phyloP scores from a whole-genome alignment of 306 rosid genomes.

The Geum urbanum region DNA sequence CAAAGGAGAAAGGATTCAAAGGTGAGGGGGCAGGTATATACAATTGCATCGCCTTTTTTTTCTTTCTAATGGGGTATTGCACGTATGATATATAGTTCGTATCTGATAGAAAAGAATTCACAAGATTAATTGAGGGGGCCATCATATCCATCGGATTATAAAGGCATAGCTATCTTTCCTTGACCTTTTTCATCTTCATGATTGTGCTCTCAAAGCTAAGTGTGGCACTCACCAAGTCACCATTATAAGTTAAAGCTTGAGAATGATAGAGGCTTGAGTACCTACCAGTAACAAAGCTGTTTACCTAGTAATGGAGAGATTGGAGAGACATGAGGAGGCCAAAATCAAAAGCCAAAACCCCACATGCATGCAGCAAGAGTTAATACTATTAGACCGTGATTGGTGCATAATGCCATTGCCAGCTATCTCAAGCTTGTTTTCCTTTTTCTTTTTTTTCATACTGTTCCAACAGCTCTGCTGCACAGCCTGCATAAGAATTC shows the following conservation, averaged over 20 bases:
- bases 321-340: not conserved
- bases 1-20: not conserved
- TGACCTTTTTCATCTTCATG: slow-evolving; percentile 19
- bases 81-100: not conserved
- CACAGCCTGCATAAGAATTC: not conserved
- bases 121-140: not conserved
- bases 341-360: slow-evolving; percentile 21
- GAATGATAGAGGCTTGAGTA: not conserved
- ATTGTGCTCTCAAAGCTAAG: slow-evolving; percentile 28
- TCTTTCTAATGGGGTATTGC: not conserved
- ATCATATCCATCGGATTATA: not conserved
- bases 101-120: not conserved
- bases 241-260: not conserved
- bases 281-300: not conserved
- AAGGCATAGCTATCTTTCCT: not conserved
- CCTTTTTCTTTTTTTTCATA: not conserved
- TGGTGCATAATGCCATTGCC: slow-evolving; percentile 30
- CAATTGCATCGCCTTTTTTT: slow-evolving; percentile 3
- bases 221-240: not conserved
- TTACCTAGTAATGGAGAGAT: slow-evolving; percentile 17
- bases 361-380: slow-evolving; percentile 8
- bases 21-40: not conserved
- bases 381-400: slow-evolving; percentile 25
- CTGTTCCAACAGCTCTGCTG: not conserved
- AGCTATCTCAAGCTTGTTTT: not conserved